These are phyloP conservation scores for Anaeromyces robustus DNA, from an alignment of 192 early-diverging fungal species.

Conservation along the genomic window DNA sequence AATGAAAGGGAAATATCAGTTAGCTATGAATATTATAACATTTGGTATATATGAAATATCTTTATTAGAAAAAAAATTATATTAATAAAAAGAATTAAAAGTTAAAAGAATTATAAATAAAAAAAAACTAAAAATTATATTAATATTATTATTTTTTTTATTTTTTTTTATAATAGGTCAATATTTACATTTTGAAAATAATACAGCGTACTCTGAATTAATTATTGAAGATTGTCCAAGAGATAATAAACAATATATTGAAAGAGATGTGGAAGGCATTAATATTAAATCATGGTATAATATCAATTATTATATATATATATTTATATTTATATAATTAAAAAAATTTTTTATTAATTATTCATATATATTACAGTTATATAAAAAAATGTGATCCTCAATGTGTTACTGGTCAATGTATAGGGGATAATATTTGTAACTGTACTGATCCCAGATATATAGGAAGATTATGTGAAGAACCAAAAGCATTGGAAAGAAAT, in stretches of 20 bases:
- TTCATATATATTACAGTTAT: neutral
- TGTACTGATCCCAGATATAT: neutral
- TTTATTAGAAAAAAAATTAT: too few species aligned
- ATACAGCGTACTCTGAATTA: neutral
- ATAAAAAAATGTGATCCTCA: neutral
- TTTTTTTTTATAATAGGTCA: neutral
- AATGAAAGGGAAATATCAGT: neutral
- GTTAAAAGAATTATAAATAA: too few species aligned
- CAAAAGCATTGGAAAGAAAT: neutral
- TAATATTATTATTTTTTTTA: too few species aligned
- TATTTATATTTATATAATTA: too few species aligned
- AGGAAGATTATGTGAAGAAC: neutral
- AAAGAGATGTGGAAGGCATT: too few species aligned
- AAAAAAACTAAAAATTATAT: too few species aligned
- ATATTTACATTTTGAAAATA: neutral
- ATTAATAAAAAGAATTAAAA: too few species aligned
- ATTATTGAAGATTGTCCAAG: neutral
- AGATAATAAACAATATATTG: too few species aligned
- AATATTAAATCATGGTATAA: too few species aligned
- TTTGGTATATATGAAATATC: too few species aligned
- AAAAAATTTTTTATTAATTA: too few species aligned
- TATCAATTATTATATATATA: too few species aligned
- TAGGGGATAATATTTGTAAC: neutral
- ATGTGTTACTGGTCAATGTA: neutral
- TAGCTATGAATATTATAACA: neutral